These are phyloP conservation scores for Pseudoneurospora amorphoporcata DNA, from an alignment of 495 filamentous ascomycete genomes.

Conservation along the genomic window DNA sequence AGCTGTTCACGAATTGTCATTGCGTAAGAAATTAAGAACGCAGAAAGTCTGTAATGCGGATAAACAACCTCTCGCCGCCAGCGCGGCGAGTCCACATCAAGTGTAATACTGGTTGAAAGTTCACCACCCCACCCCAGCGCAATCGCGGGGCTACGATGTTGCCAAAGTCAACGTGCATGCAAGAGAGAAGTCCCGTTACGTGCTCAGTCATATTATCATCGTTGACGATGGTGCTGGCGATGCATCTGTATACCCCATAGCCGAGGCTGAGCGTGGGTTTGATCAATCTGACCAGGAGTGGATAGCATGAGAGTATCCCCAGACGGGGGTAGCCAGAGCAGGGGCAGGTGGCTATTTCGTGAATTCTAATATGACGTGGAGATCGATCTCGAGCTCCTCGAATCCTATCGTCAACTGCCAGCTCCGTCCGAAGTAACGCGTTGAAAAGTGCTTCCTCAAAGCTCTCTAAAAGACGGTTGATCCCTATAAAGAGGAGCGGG, in stretches of 20 bases:
- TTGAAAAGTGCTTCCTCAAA: neutral
- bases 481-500: no score
- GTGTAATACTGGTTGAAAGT: neutral
- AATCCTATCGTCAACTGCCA: neutral
- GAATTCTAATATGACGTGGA: neutral
- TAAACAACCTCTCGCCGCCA: neutral
- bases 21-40: neutral
- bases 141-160: neutral
- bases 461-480: no score
- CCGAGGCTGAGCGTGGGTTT: neutral
- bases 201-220: neutral
- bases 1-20: neutral
- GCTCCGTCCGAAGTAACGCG: neutral
- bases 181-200: neutral
- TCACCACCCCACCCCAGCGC: no score
- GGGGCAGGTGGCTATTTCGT: neutral
- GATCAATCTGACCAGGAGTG: neutral
- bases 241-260: neutral
- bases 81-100: neutral
- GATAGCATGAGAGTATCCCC: neutral
- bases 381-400: neutral
- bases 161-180: neutral
- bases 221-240: neutral
- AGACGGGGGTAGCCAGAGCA: neutral
- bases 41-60: no score